A percentile compares a stretch with the other conserved stretches of the same genome.
Evolutionary conservation across 441 rosid species (phyloP).

Genomic region (Croton setiger): DNA sequence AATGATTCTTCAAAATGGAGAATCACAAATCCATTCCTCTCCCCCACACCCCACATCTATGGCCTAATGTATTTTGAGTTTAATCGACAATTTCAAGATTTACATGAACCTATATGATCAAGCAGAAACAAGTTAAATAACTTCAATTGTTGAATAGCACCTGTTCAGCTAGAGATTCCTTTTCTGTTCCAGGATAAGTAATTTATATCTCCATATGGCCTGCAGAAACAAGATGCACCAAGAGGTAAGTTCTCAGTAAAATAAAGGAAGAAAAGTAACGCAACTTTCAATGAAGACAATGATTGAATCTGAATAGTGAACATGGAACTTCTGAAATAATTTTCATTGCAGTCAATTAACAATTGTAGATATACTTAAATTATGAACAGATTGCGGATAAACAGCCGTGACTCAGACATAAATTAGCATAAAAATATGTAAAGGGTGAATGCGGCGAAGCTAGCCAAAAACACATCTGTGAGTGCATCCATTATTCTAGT

Average conservation of each 20-base stretch:
- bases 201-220: slow-evolving; percentile 48
- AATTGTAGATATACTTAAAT: not conserved
- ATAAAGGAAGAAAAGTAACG: not conserved
- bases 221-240: slow-evolving; percentile 25
- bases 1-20: not conserved
- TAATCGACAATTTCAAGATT: slow-evolving; percentile 1
- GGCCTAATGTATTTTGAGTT: not conserved
- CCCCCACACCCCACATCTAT: too few species aligned
- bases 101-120: not conserved
- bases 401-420: not conserved
- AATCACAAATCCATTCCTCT: not conserved
- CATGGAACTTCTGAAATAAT: not conserved
- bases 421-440: not conserved
- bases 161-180: slow-evolving; percentile 40
- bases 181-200: slow-evolving; percentile 52
- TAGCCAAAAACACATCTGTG: not conserved
- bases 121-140: not conserved
- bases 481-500: not conserved
- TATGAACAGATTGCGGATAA: not conserved
- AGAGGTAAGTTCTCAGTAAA: not conserved
- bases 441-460: not conserved
- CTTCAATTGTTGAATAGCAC: not conserved
- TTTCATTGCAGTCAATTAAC: not conserved
- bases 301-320: not conserved
- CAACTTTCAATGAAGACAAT: not conserved